phyloP scores from a whole-genome alignment of 164 flowering plant species.

The Aristolochia fimbriata region DNA sequence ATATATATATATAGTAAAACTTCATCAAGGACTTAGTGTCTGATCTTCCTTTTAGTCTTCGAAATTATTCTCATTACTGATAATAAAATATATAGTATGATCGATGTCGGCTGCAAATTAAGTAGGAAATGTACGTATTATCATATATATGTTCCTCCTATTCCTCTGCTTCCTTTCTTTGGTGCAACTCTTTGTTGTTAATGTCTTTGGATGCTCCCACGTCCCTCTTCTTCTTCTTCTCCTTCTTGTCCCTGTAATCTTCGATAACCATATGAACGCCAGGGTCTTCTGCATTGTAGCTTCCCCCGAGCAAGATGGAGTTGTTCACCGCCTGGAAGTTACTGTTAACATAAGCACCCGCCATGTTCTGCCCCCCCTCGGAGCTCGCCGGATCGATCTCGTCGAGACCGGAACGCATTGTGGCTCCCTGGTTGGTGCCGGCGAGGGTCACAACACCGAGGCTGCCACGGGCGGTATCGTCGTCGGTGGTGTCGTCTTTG shows the following conservation, averaged over 20 bases:
- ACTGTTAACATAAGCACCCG: conserved; percentile 54
- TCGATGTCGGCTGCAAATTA: too few species aligned
- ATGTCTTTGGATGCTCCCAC: not conserved
- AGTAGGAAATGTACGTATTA: too few species aligned
- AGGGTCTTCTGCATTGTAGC: conserved; percentile 55
- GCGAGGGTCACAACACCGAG: conserved; percentile 52
- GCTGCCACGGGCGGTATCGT: conserved; percentile 17
- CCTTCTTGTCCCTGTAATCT: conserved; percentile 17
- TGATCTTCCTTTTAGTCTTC: too few species aligned
- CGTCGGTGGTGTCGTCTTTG: conserved; percentile 11
- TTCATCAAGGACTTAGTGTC: too few species aligned
- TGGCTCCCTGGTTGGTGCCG: conserved; percentile 66
- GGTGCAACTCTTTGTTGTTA: too few species aligned
- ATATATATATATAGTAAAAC: too few species aligned
- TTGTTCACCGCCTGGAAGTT: conserved; percentile 78
- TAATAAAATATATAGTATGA: too few species aligned
- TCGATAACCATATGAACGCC: conserved; percentile 68
- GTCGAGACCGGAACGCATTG: conserved; percentile 36
- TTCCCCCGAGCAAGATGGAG: conserved; percentile 64
- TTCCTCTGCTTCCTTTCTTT: too few species aligned
- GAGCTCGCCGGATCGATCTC: conserved; percentile 4
- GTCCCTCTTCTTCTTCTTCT: conserved; percentile 11
- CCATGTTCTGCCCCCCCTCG: conserved; percentile 19
- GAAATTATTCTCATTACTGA: too few species aligned
- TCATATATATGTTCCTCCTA: too few species aligned